Conservation (phyloP, 192 early-diverging fungal species). For the Coemansia sp. region DNA sequence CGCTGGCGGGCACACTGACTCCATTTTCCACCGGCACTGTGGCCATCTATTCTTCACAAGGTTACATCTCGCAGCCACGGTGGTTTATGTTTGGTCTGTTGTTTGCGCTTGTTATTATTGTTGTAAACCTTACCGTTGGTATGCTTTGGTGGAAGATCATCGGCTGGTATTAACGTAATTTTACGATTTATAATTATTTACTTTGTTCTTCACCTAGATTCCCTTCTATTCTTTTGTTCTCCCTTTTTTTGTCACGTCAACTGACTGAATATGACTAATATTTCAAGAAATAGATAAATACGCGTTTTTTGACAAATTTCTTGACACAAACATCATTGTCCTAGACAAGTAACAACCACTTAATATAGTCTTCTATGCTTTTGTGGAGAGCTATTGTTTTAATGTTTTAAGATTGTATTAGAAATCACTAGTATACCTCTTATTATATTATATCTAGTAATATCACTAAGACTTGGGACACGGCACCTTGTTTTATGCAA, state of each 20-base stretch:
- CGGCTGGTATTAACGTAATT: conserved; percentile 56
- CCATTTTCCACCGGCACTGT: conserved; percentile 58
- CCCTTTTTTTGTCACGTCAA: background rate
- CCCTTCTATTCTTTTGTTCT: background rate
- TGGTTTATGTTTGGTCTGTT: conserved; percentile 65
- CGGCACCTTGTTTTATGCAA: no score
- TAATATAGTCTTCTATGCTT: no score
- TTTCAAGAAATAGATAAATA: background rate
- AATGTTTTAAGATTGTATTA: no score
- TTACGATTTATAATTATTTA: no score
- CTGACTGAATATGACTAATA: background rate
- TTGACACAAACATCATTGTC: no score
- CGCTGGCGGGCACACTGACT: conserved; percentile 60
- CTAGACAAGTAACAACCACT: no score
- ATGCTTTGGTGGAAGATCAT: conserved; percentile 70
- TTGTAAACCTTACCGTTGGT: conserved; percentile 62
- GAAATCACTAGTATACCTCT: no score
- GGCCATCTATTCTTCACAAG: conserved; percentile 61
- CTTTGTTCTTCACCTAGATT: background rate
- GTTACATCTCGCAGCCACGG: conserved; percentile 56
- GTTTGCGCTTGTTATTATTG: conserved; percentile 55
- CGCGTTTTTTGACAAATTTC: no score
- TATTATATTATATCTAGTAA: no score
- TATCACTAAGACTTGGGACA: no score
- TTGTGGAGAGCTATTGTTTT: no score